phyloP scores from a whole-genome alignment of 179 eudicot genomes.

The Vitellaria paradoxa region DNA sequence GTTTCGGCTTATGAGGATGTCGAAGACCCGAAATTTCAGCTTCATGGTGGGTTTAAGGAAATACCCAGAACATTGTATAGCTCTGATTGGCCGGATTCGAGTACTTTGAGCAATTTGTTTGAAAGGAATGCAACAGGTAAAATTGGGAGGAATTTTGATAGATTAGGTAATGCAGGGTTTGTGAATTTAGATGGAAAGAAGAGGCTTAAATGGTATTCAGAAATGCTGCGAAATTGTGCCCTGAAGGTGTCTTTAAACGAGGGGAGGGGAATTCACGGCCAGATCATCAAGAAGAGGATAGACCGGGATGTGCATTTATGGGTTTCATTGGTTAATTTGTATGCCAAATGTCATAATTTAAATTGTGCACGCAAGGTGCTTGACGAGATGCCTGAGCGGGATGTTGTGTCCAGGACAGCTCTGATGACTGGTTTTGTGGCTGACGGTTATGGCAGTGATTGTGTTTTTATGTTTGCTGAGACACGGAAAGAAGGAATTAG shows the following conservation, averaged over 20 bases:
- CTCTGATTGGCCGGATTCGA: not conserved
- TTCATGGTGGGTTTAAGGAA: not conserved
- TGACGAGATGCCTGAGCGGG: conserved; percentile 35
- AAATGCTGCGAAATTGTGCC: conserved; percentile 27
- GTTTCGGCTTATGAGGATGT: not conserved
- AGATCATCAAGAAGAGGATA: conserved; percentile 29
- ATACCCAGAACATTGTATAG: not conserved
- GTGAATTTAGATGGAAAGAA: not conserved
- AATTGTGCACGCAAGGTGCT: conserved; percentile 29
- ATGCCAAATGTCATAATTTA: conserved; percentile 34
- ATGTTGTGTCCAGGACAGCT: conserved; percentile 51
- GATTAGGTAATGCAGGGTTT: not conserved
- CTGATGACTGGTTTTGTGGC: conserved; percentile 41
- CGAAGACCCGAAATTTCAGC: not conserved
- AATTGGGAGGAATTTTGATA: not conserved
- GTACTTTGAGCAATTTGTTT: not conserved
- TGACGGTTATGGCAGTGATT: conserved; percentile 26
- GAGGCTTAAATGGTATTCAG: conserved; percentile 36
- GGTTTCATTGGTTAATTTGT: conserved; percentile 43
- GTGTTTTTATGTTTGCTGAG: conserved; percentile 32
- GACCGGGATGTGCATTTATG: conserved; percentile 44
- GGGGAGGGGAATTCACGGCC: conserved; percentile 38
- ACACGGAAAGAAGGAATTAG: conserved; percentile 36
- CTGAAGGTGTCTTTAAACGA: conserved; percentile 14
- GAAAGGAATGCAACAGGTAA: not conserved